Evolutionary conservation across 352 stramenopile genomes (phyloP), one percentile per base, ranked within the genome.

Genomic region (Elongisporangium prolatum): DNA sequence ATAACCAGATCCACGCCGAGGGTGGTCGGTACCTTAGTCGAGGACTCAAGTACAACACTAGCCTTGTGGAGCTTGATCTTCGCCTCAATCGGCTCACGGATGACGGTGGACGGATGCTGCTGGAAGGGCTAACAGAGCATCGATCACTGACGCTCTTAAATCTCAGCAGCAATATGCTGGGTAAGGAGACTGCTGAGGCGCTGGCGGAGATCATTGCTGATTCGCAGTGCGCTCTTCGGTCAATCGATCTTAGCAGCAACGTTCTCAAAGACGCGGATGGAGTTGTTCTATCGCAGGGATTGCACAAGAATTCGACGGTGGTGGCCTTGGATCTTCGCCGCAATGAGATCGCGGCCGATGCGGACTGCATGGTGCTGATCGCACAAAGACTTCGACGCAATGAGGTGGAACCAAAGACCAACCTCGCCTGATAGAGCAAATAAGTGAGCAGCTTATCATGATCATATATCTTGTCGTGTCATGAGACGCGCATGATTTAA

Each of bases 1-100:
- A 98, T 64, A 98, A 98, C 68, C 86, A 97, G 60, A 97, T 98
- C 51, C 89, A 97, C 71, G 85, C 88, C 0, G 92, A 97, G 71
- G 94, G 90, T 6, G 86, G 86, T 0, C 71, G 86, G 17, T 97
- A 98, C 71, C 73, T 98, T 20, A 95, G 88, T 40, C 77, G 91
- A n/a, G 92, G 87, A 2, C 75, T 98, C 48, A 86, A 91, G 57
- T 86, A 86, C 63, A 98, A 98, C 65, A 81, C 86, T 4, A 92
- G 84, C 52, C 65, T 98, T 3, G 56, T 95, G 4, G 85, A 96
- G 57, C 72, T 98, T 5, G 96, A 97, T 69, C 63, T 98, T 34
- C 81, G 89, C 1, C 66, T 98, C 34, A 98, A 98, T 60, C 77
- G 91, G 13, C 72, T 98, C 16, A 96, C 84, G 0, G 93, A 98